Evolutionary conservation across 495 filamentous ascomycete species (phyloP).

Genomic region (Sporormia fimetaria): DNA sequence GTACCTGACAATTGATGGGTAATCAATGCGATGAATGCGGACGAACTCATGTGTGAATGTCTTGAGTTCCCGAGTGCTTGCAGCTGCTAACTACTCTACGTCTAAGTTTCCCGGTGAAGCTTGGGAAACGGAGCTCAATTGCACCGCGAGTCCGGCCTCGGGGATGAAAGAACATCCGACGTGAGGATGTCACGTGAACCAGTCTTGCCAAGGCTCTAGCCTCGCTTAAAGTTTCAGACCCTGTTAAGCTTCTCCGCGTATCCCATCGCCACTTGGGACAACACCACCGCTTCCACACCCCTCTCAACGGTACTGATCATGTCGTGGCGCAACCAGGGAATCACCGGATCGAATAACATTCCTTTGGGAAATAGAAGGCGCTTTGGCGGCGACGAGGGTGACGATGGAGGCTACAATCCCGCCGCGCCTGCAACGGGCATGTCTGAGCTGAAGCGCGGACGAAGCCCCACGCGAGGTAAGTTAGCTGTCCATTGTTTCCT

Average conservation of each 20-base stretch:
- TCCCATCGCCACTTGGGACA: background rate
- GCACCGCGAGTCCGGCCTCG: no score
- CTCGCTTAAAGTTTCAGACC: background rate
- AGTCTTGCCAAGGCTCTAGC: no score
- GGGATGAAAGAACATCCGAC: no score
- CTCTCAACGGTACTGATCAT: conserved; percentile 36
- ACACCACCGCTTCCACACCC: background rate
- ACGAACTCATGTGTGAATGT: no score
- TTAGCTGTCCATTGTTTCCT: conserved; percentile 17
- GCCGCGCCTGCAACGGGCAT: conserved; percentile 39
- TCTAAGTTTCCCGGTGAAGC: no score
- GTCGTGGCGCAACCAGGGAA: conserved; percentile 90
- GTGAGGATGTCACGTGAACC: no score
- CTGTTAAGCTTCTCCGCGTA: background rate
- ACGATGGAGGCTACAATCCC: conserved; percentile 50
- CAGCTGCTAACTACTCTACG: no score
- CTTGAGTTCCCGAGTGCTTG: no score
- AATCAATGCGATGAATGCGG: no score
- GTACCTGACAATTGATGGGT: no score
- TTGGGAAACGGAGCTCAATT: no score
- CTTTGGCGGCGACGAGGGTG: conserved; percentile 52
- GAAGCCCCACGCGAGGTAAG: conserved; percentile 59
- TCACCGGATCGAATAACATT: conserved; percentile 97
- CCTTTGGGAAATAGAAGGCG: conserved; percentile 80
- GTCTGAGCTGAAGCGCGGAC: conserved; percentile 54